Evolutionary conservation across 2,329 filamentous ascomycete species (phyloP).

Genomic region (Phaeophleospora eucalypticola): DNA sequence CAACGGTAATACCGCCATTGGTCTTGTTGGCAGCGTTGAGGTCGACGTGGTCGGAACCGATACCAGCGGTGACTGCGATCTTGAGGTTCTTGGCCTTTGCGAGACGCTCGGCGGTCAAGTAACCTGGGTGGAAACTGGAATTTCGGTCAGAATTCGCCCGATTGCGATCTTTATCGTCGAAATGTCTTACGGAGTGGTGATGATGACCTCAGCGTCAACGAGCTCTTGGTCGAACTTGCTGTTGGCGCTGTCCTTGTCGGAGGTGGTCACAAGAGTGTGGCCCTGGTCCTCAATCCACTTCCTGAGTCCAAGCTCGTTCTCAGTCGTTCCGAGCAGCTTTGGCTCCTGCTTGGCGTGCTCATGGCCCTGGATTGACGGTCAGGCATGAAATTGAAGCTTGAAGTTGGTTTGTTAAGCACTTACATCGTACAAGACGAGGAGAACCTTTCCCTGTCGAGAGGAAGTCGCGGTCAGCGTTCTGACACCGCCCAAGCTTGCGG

Average conservation of each 20-base stretch:
- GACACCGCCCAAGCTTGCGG: slow-evolving; percentile 46
- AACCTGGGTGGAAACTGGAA: slow-evolving; percentile 89
- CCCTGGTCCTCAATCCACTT: slow-evolving; percentile 98
- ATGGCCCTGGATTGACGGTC: slow-evolving; percentile 52
- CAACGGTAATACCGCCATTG: slow-evolving; percentile 95
- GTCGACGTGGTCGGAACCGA: slow-evolving; percentile 97
- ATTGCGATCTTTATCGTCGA: neutral
- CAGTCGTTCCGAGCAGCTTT: slow-evolving; percentile 84
- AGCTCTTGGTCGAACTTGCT: slow-evolving; percentile 94
- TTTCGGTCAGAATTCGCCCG: slow-evolving; percentile 1
- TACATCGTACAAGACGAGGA: slow-evolving; percentile 90
- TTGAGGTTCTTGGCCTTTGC: slow-evolving; percentile 99
- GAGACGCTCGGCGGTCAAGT: slow-evolving; percentile 92
- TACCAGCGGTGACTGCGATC: slow-evolving; percentile 93
- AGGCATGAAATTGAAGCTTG: too few species aligned
- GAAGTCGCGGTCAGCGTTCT: slow-evolving; percentile 63
- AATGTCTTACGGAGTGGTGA: slow-evolving; percentile 79
- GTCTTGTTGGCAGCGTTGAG: slow-evolving; percentile 95
- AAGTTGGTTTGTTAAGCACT: slow-evolving; percentile 38
- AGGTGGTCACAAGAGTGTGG: slow-evolving; percentile 94
- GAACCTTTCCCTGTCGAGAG: slow-evolving; percentile 84
- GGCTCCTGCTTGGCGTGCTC: slow-evolving; percentile 87
- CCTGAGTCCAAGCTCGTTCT: slow-evolving; percentile 96
- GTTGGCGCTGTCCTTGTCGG: slow-evolving; percentile 92
- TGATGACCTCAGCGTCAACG: slow-evolving; percentile 96